Evolutionary conservation across 2,329 filamentous ascomycete genomes (phyloP), one percentile per base, ranked within the genome.

Genomic region (Xylariaceae sp.): DNA sequence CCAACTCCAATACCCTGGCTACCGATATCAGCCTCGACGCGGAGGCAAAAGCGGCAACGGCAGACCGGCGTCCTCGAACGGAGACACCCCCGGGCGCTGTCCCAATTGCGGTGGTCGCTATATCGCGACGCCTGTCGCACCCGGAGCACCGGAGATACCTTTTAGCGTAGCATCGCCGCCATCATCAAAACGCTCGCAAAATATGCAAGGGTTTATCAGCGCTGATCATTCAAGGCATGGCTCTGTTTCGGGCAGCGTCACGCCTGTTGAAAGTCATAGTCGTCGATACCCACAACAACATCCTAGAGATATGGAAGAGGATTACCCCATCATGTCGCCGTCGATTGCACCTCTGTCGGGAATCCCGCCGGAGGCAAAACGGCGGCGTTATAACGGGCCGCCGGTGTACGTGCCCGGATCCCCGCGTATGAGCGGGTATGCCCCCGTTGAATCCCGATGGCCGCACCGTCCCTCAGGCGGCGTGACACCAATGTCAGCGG

Each of bases 1-100:
- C 74, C 88, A 91, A 70, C 86, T 87, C 64, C 89, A 92, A 75
- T 96, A 97, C 73, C 94, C 94, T 2, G 88, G 90, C 66, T 99
- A 99, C 75, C 87, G 92, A 64, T 99, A 97, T 72, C 91, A 96
- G 72, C 94, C 94, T 42, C 87, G 90, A 17, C 84, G 89, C 42
- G 84, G 82, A 64, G 75, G 74, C 7, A 78, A 78, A 59, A 64
- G 63, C 58, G 61, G 58, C 51, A 61, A 62, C 59, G 61, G 57
- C 23, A 59, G 64, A 34, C 64, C 66, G 35, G 50, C 57, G 67
- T 74, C 58, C 64, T 71, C 59, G 55, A 68, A 59, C 52, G 76
- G 74, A 15, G 80, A 83, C 47, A 79, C 83, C 54, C 75, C 79
- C n/a, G 76, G 77, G 23, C 78, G 83, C 64, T 93, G 89, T 70